Evolutionary conservation across 345 rosid species (phyloP).

Genomic region (Citrus medica): DNA sequence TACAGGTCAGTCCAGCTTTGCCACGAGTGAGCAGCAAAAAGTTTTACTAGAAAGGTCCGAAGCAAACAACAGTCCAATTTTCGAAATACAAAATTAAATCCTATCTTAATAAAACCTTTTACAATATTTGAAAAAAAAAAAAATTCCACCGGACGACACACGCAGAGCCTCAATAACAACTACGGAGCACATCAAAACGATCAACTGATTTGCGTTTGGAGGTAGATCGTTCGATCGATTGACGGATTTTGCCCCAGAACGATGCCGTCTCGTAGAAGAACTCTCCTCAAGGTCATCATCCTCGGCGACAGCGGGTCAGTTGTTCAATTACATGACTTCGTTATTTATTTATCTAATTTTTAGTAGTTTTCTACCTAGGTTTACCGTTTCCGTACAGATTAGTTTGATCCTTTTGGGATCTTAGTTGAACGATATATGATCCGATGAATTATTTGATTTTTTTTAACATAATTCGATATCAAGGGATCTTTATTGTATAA

Average conservation of each 20-base stretch:
- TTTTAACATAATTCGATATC: background rate
- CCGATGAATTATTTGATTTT: background rate
- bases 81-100: no score
- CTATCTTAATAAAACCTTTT: no score
- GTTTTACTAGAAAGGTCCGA: slow-evolving; percentile 7
- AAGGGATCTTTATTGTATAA: background rate
- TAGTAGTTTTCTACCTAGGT: background rate
- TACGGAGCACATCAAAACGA: background rate
- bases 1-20: slow-evolving; percentile 27
- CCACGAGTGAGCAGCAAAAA: background rate
- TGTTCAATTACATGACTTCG: background rate
- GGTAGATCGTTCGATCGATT: slow-evolving; percentile 2
- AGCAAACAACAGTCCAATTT: no score
- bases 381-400: slow-evolving; percentile 9
- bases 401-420: slow-evolving; percentile 11
- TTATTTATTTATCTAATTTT: background rate
- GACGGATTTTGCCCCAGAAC: slow-evolving; percentile 9
- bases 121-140: no score
- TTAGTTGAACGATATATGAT: background rate
- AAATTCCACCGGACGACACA: no score
- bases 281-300: slow-evolving; percentile 93
- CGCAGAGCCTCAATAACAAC: no score
- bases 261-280: slow-evolving; percentile 92
- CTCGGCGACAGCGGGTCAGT: slow-evolving; percentile 97
- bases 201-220: background rate